Evolutionary conservation across 805 yeast genomes (phyloP).

Genomic region (Hemisphaericaspora nanyangensis): DNA sequence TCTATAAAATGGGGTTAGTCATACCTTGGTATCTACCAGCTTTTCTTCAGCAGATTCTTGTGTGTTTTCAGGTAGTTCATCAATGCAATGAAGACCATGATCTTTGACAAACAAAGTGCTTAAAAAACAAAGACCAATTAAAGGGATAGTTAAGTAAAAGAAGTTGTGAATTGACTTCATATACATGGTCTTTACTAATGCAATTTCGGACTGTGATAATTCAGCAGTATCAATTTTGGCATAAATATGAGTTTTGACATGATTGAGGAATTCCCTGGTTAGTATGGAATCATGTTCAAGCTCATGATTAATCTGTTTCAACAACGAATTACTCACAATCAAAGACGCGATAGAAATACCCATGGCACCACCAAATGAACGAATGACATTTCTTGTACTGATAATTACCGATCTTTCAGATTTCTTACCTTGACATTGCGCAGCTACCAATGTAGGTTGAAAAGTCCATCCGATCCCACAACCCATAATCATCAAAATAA

Average conservation of each 20-base stretch:
- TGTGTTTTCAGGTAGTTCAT: constrained; percentile 16
- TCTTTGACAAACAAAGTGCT: constrained; percentile 29
- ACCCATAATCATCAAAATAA: constrained; percentile 32
- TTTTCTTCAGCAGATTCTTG: neutral
- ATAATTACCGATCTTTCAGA: constrained; percentile 58
- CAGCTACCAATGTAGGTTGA: constrained; percentile 34
- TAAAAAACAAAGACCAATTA: constrained; percentile 29
- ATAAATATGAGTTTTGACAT: constrained; percentile 23
- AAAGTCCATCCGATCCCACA: constrained; percentile 35
- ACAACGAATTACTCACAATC: constrained; percentile 32
- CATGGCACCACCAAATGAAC: constrained; percentile 61
- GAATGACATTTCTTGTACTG: constrained; percentile 50
- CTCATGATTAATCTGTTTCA: constrained; percentile 16
- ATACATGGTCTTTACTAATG: constrained; percentile 24
- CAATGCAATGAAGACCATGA: constrained; percentile 35
- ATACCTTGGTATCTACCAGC: neutral
- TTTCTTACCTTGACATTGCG: constrained; percentile 45
- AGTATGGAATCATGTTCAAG: constrained; percentile 3
- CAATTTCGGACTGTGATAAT: constrained; percentile 16
- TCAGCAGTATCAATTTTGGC: constrained; percentile 19
- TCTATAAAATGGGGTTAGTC: no score
- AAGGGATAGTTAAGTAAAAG: constrained; percentile 34
- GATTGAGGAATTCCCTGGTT: constrained; percentile 14
- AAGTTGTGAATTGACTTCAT: constrained; percentile 29
- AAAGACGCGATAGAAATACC: constrained; percentile 50